A percentile compares a stretch with the other conserved stretches of the same genome.
Evolutionary conservation across 768 basidiomycete species (phyloP).

Genomic region (Termitomyces sp.): DNA sequence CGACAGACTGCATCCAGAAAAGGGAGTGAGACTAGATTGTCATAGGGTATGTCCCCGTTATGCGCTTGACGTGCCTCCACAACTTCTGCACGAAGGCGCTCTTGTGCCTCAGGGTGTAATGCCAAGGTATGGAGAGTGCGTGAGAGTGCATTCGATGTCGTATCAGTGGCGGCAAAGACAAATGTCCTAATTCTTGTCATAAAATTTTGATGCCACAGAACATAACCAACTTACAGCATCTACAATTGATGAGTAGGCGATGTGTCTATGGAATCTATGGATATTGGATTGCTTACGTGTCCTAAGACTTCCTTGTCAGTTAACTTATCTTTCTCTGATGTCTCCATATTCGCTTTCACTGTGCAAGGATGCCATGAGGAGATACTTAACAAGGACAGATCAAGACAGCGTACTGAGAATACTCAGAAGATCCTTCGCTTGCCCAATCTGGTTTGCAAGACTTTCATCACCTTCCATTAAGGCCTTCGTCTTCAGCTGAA

Average conservation of each 20-base stretch:
- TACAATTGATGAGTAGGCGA: neutral
- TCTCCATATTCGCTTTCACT: neutral
- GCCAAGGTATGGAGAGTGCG: neutral
- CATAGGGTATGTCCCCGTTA: neutral
- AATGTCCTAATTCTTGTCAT: neutral
- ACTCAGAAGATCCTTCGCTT: neutral
- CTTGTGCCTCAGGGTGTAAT: neutral
- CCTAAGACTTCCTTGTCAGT: neutral
- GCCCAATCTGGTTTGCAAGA: neutral
- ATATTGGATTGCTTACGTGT: neutral
- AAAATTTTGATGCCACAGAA: neutral
- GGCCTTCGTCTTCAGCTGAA: slow-evolving; percentile 3
- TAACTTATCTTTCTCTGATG: neutral
- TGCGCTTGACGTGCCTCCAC: neutral
- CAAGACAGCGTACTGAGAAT: neutral
- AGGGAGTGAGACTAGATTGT: neutral
- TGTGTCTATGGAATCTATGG: too few species aligned
- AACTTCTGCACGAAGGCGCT: neutral
- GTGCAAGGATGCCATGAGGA: neutral
- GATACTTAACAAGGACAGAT: neutral
- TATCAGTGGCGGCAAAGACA: neutral
- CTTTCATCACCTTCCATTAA: slow-evolving; percentile 6
- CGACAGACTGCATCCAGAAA: neutral
- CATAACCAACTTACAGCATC: slow-evolving; percentile 13
- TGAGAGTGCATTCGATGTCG: neutral